A percentile compares a stretch with the other conserved stretches of the same genome.
Evolutionary conservation across 768 basidiomycete genomes (phyloP).

Genomic region (Russula vinacea): DNA sequence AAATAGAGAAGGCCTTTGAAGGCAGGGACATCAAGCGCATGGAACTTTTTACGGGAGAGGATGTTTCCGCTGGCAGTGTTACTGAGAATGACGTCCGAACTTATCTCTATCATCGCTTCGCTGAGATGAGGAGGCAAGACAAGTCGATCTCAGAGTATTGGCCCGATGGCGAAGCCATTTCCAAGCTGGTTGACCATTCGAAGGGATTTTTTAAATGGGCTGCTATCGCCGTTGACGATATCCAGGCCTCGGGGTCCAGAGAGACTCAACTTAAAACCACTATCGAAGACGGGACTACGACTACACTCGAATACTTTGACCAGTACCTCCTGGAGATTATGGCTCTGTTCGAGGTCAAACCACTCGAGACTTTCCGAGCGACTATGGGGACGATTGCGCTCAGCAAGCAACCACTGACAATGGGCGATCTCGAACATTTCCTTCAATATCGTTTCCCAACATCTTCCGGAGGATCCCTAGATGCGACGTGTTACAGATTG

Average conservation of each 20-base stretch:
- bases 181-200: conserved; percentile 4
- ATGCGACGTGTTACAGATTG: conserved; percentile 16
- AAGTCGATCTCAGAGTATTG: conserved; percentile 11
- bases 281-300: conserved; percentile 12
- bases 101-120: conserved; percentile 21
- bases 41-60: conserved; percentile 17
- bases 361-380: conserved; percentile 5
- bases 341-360: background rate
- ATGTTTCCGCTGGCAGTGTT: background rate
- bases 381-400: conserved; percentile 20
- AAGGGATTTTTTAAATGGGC: conserved; percentile 25
- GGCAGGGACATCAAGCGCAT: conserved; percentile 8
- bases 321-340: conserved; percentile 10
- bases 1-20: conserved; percentile 18
- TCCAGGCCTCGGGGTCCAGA: conserved; percentile 1
- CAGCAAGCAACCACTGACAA: conserved; percentile 16
- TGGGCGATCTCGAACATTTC: conserved; percentile 20
- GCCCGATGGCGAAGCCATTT: conserved; percentile 15
- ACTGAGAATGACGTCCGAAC: conserved; percentile 7
- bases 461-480: background rate
- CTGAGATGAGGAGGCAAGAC: conserved; percentile 18
- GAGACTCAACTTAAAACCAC: conserved; percentile 9
- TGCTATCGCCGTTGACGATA: conserved; percentile 11
- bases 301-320: conserved; percentile 13
- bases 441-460: conserved; percentile 8